phyloP scores from a whole-genome alignment of 768 basidiomycete species.

The Lentinula aciculospora region DNA sequence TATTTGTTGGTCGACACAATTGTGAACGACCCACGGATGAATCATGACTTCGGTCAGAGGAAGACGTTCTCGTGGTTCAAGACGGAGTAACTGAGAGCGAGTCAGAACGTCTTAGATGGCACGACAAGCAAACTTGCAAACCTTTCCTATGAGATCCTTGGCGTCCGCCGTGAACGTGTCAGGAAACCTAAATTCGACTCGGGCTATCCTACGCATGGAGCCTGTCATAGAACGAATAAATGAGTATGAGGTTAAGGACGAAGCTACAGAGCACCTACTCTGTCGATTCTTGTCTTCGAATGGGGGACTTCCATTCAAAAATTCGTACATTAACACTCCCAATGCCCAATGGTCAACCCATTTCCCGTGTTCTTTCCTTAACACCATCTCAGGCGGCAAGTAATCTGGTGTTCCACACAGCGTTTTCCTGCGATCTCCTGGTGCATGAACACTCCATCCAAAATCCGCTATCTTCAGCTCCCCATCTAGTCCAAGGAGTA shows the following conservation, averaged over 20 bases:
- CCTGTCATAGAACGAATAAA: slow-evolving; percentile 27
- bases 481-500: slow-evolving; percentile 89
- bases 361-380: slow-evolving; percentile 16
- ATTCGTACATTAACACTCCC: slow-evolving; percentile 32
- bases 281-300: slow-evolving; percentile 63
- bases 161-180: slow-evolving; percentile 36
- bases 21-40: neutral
- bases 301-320: slow-evolving; percentile 64
- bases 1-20: neutral
- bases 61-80: neutral
- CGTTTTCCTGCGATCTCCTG: slow-evolving; percentile 82
- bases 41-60: neutral
- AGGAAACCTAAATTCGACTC: slow-evolving; percentile 48
- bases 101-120: neutral
- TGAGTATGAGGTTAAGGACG: neutral
- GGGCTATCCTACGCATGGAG: slow-evolving; percentile 63
- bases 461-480: slow-evolving; percentile 99
- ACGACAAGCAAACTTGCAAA: neutral
- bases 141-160: slow-evolving; percentile 37
- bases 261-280: slow-evolving; percentile 26
- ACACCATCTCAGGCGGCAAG: slow-evolving; percentile 96
- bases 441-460: slow-evolving; percentile 98
- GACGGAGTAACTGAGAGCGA: neutral
- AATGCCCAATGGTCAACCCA: slow-evolving; percentile 1
- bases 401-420: slow-evolving; percentile 96